These are phyloP conservation scores for Sabuloglossum arenarium DNA, from an alignment of 495 filamentous ascomycete species.

Conservation along the genomic window DNA sequence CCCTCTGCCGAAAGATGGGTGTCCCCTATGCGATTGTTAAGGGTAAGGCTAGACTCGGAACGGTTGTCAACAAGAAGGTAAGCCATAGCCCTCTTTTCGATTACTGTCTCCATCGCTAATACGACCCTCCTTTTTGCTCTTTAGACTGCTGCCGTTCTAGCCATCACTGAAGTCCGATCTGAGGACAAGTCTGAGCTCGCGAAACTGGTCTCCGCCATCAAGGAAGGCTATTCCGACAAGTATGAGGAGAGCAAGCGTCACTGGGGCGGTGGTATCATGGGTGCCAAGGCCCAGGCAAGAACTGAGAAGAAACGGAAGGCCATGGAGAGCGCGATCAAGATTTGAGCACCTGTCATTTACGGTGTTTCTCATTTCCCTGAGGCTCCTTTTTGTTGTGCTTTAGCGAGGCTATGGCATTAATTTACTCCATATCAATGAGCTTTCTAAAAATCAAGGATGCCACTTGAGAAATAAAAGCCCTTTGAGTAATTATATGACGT, in stretches of 20 bases:
- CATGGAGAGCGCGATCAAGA: slow-evolving; percentile 80
- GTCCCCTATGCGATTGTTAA: slow-evolving; percentile 98
- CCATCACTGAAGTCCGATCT: slow-evolving; percentile 82
- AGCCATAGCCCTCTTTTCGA: slow-evolving; percentile 1
- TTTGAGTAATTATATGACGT: no score
- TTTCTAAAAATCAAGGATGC: not conserved
- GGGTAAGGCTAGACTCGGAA: slow-evolving; percentile 97
- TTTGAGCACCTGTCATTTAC: slow-evolving; percentile 32
- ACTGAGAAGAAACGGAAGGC: slow-evolving; percentile 95
- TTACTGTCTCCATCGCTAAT: slow-evolving; percentile 9
- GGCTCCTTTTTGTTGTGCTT: not conserved
- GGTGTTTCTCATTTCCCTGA: not conserved
- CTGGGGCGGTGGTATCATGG: slow-evolving; percentile 99
- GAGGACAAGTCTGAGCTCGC: slow-evolving; percentile 96
- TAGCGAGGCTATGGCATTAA: not conserved
- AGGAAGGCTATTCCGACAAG: slow-evolving; percentile 96
- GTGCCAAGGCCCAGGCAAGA: slow-evolving; percentile 81
- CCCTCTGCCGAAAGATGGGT: slow-evolving; percentile 99
- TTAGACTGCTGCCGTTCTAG: slow-evolving; percentile 87
- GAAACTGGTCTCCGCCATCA: slow-evolving; percentile 89
- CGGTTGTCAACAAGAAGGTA: slow-evolving; percentile 99
- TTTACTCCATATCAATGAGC: not conserved
- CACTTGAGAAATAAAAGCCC: not conserved
- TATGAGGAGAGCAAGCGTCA: slow-evolving; percentile 78
- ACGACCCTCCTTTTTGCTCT: not conserved